A percentile compares a stretch with the other conserved stretches of the same genome.
These are phyloP conservation scores for Dissophora ornata DNA, from an alignment of 192 early-diverging fungal species.

Conservation along the genomic window DNA sequence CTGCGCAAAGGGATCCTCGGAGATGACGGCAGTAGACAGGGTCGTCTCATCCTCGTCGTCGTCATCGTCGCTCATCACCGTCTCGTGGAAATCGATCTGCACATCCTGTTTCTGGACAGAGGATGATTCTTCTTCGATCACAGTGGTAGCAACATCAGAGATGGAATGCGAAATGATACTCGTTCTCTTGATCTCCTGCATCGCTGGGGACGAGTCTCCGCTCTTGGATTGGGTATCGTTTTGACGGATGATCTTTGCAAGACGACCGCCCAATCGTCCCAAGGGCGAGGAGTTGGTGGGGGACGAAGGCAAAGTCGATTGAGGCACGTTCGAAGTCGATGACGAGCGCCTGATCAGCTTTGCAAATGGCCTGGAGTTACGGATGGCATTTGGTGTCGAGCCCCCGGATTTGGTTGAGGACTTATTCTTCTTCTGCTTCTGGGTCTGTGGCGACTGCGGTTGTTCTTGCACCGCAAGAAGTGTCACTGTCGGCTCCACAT, in stretches of 20 bases:
- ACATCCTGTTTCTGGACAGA: too few species aligned
- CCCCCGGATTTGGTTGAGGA: not conserved
- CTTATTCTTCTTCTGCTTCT: too few species aligned
- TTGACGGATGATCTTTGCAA: conserved; percentile 34
- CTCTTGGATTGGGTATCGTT: conserved; percentile 32
- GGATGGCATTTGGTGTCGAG: not conserved
- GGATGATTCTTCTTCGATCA: not conserved
- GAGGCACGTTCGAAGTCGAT: not conserved
- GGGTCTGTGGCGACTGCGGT: too few species aligned
- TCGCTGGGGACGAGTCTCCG: conserved; percentile 1
- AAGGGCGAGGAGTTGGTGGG: too few species aligned
- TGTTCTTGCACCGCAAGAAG: not conserved
- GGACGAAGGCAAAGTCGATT: not conserved
- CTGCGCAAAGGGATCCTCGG: not conserved
- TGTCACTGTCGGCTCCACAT: not conserved
- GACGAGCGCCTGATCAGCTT: conserved; percentile 22
- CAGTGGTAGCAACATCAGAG: too few species aligned
- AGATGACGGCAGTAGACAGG: not conserved
- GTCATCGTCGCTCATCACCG: not conserved
- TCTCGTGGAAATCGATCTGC: conserved; percentile 12
- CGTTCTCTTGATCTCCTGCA: not conserved
- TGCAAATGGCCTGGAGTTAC: conserved; percentile 10
- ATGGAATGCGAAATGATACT: not conserved
- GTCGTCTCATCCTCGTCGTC: not conserved
- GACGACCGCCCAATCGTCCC: conserved; percentile 17